A percentile compares a stretch with the other conserved stretches of the same genome.
These are phyloP conservation scores for Phytophthora fragariae DNA, from an alignment of 352 stramenopile species.

Conservation along the genomic window DNA sequence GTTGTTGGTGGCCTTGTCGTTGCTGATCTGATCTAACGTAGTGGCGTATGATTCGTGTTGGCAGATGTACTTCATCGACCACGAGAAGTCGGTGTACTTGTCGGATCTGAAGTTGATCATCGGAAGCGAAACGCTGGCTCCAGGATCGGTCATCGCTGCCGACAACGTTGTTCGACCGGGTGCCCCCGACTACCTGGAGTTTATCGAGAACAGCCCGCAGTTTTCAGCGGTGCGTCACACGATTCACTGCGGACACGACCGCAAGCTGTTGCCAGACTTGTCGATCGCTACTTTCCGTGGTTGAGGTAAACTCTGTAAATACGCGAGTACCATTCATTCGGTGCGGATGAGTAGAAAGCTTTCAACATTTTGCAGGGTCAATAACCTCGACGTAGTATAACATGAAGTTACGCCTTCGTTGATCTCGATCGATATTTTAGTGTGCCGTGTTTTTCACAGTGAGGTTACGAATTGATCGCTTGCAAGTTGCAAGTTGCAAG, in stretches of 20 bases:
- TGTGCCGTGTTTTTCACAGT: not conserved
- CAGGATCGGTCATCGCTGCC: conserved; percentile 49
- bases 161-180: conserved; percentile 60
- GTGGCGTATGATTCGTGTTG: not conserved
- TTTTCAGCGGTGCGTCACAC: conserved; percentile 44
- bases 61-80: conserved; percentile 61
- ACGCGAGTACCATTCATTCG: not conserved
- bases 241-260: conserved; percentile 14
- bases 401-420: not conserved
- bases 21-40: not conserved
- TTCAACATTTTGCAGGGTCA: too few species aligned
- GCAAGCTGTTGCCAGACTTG: conserved; percentile 29
- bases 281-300: conserved; percentile 38
- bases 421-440: not conserved
- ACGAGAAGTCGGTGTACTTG: conserved; percentile 58
- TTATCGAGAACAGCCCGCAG: conserved; percentile 45
- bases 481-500: not conserved
- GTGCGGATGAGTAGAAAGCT: not conserved
- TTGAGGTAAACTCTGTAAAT: not conserved
- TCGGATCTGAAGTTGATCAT: conserved; percentile 59
- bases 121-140: conserved; percentile 38
- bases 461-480: not conserved
- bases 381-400: not conserved
- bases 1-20: not conserved
- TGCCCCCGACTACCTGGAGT: conserved; percentile 56